A percentile compares a stretch with the other conserved stretches of the same genome.
Evolutionary conservation across 441 rosid species (phyloP).

Genomic region (Daphne laureola): DNA sequence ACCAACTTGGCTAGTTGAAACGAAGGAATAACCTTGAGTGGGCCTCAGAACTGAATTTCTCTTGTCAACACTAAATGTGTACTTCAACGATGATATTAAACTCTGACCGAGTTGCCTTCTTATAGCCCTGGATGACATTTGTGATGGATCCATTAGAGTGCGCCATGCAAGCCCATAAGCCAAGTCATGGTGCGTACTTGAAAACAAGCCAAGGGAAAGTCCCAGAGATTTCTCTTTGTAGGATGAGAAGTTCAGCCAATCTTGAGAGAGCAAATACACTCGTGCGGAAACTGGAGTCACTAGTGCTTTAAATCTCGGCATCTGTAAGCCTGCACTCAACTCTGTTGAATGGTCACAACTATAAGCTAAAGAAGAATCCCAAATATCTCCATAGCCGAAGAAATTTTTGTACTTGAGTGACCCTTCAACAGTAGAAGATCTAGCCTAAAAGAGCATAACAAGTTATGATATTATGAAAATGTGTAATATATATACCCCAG

Average conservation of each 20-base stretch:
- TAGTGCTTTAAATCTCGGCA: constrained; percentile 61
- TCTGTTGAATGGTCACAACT: constrained; percentile 71
- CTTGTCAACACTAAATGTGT: constrained; percentile 57
- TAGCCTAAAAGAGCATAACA: constrained; percentile 41
- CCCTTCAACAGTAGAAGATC: constrained; percentile 72
- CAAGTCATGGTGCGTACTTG: constrained; percentile 59
- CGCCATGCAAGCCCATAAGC: constrained; percentile 73
- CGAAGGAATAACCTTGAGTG: constrained; percentile 64
- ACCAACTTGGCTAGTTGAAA: constrained; percentile 61
- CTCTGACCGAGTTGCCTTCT: constrained; percentile 89
- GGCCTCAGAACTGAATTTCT: constrained; percentile 73
- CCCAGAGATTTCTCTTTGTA: constrained; percentile 69
- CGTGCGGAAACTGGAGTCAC: constrained; percentile 57
- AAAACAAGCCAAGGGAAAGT: constrained; percentile 65
- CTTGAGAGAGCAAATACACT: constrained; percentile 64
- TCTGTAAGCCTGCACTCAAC: constrained; percentile 58
- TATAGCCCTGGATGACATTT: constrained; percentile 42
- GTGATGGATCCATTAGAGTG: constrained; percentile 74
- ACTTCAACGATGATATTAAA: constrained; percentile 65
- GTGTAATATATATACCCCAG: too few relatives aligned
- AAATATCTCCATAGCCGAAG: constrained; percentile 79
- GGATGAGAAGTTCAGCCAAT: constrained; percentile 72
- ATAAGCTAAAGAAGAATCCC: constrained; percentile 73
- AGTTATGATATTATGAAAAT: too few relatives aligned
- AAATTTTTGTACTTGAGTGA: constrained; percentile 65